Evolutionary conservation across 495 filamentous ascomycete species (phyloP), one percentile per base, ranked within the genome.

Genomic region (Opeltia flavorubescens): DNA sequence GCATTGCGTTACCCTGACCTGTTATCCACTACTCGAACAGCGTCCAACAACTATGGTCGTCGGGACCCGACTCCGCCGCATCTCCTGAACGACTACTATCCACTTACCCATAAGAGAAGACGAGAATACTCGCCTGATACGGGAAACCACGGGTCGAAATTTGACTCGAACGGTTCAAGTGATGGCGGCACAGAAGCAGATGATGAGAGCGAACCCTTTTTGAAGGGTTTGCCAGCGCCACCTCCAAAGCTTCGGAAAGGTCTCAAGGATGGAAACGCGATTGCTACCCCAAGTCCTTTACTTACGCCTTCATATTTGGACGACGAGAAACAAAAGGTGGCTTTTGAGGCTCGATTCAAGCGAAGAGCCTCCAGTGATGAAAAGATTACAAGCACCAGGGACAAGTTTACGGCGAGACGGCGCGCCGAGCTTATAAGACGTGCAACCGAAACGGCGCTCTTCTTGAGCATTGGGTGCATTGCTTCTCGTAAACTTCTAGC

Each of bases 151-250:
- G n/a, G n/a, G n/a, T n/a, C n/a, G n/a, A n/a, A n/a, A n/a, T n/a
- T n/a, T n/a, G 56, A 64, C 38, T 71, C 72, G n/a, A 68, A 71
- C 4, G 72, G 77, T 5, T 71, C 74, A 11, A 91, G 86, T 62
- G 86, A 94, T 44, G 91, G 86, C 57, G 87, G 88, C 39, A 93
- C 86, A 9, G 87, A 95, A 56, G 85, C 88, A 13, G 85, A 95
- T 56, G 88, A 95, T 67, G 87, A 94, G 59, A 75, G 71, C 38
- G 75, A 70, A 2, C 61, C 63, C 7, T 76, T 88, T 51, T 69
- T 94, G 52, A 85, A 80, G 57, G 84, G 86, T 4, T 61, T 94
- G 26, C 88, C 88, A 1, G 83, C 86, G 0, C 83, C 88, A 1
- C 80, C 75, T 23, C 47, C 72, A 13, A 71, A 80, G 30, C 72